phyloP scores from a whole-genome alignment of 331 rosid species.

The Acacia pycnantha region DNA sequence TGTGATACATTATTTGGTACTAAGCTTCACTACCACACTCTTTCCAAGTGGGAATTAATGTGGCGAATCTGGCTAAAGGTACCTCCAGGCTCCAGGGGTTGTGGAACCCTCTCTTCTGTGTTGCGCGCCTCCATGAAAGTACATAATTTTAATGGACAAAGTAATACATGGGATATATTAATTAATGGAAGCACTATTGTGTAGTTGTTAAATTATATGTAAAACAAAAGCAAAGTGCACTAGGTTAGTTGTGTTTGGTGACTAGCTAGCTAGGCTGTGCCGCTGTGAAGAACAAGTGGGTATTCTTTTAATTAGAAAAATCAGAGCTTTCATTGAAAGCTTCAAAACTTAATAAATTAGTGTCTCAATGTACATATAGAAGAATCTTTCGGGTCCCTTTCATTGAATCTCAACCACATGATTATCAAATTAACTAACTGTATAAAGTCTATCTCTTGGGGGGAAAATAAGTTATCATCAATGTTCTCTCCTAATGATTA shows the following conservation, averaged over 20 bases:
- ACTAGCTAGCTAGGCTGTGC: background rate
- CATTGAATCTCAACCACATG: background rate
- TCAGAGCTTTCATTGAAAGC: background rate
- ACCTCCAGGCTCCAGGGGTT: slow-evolving; percentile 33
- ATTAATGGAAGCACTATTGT: background rate
- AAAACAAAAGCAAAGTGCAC: slow-evolving; percentile 6
- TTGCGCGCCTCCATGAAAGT: background rate
- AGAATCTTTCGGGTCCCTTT: slow-evolving; percentile 24
- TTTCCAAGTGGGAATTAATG: background rate
- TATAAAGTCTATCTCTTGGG: background rate
- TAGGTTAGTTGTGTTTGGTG: background rate
- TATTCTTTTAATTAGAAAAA: background rate
- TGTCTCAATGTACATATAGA: background rate
- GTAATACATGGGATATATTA: background rate
- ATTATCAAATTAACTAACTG: background rate
- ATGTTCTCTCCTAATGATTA: background rate
- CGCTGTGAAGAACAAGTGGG: slow-evolving; percentile 13
- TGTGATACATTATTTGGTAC: background rate
- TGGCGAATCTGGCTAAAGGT: slow-evolving; percentile 33
- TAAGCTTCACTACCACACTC: background rate
- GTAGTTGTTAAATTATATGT: background rate
- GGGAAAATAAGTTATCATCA: background rate
- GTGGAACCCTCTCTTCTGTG: slow-evolving; percentile 25
- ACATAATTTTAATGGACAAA: background rate
- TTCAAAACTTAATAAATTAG: background rate